Evolutionary conservation across 768 basidiomycete species (phyloP), one percentile per base, ranked within the genome.

Genomic region (Ramaria sp.): DNA sequence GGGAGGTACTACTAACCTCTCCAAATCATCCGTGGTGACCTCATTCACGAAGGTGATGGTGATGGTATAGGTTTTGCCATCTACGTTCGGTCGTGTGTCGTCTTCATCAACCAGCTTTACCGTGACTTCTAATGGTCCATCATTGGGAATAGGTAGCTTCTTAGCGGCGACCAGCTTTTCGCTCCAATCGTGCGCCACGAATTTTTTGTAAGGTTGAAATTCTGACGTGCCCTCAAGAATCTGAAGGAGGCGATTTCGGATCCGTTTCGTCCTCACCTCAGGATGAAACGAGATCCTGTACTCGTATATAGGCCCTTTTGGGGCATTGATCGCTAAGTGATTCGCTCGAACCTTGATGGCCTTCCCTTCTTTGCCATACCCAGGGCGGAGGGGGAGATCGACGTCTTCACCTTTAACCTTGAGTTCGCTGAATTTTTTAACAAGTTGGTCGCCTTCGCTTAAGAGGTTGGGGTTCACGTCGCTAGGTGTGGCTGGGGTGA

Each of bases 291-390:
- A 57, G 25, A 61, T 50, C 30, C 24, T 45, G 59, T 85, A 85
- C 56, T 84, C 81, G 61, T 75, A 79, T 5, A 81, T 61, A 0
- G 70, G 67, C 5, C 70, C 71, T 0, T 70, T 70, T 43, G 73
- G 71, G 18, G 39, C 13, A n/a, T 77, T 60, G 10, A 85, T 60
- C 0, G 79, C 61, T 63, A 83, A 83, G 66, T 83, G 83, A 61
- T 85, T 85, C 20, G 82, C 72, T 1, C 84, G 73, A 15, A 85
- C 64, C 0, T 64, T 74, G 58, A 79, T 72, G 0, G 70, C 58
- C 8, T 50, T 69, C 24, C 82, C 82, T 3, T 65, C 57, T 0
- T 73, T 79, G 8, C 82, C 81, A 57, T 68, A 85, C 0, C 78
- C 78, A 1, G 81, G 79, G 18, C 81, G 73, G 6, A 78, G 66